Evolutionary conservation across 2,329 filamentous ascomycete genomes (phyloP).

Genomic region (Alternaria incomplexa): DNA sequence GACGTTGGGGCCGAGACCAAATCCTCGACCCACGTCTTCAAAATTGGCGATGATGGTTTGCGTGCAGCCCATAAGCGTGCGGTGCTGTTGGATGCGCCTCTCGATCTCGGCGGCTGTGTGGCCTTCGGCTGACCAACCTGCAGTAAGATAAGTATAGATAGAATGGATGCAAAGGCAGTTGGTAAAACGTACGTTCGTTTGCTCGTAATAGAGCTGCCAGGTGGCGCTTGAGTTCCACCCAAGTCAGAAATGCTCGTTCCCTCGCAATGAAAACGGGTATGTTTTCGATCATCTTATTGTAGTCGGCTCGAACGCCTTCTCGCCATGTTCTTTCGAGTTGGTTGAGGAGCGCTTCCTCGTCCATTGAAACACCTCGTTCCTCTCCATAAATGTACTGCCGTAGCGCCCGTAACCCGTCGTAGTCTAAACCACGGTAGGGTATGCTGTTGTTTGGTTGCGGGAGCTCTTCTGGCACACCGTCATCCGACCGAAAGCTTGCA

Average conservation of each 20-base stretch:
- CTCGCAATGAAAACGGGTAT: constrained; percentile 39
- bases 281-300: constrained; percentile 34
- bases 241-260: constrained; percentile 43
- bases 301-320: constrained; percentile 35
- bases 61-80: constrained; percentile 41
- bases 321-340: constrained; percentile 41
- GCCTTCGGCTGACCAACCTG: constrained; percentile 42
- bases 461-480: constrained; percentile 25
- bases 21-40: constrained; percentile 36
- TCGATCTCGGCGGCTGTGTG: constrained; percentile 37
- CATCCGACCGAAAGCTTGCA: constrained; percentile 33
- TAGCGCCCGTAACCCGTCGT: constrained; percentile 37
- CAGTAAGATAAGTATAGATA: constrained; percentile 10
- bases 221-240: constrained; percentile 44
- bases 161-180: neutral
- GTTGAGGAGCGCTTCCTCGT: constrained; percentile 40
- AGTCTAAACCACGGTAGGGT: constrained; percentile 38
- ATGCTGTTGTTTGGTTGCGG: constrained; percentile 24
- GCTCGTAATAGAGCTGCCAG: constrained; percentile 43
- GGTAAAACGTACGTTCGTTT: constrained; percentile 33
- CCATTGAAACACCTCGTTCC: constrained; percentile 26
- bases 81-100: constrained; percentile 42
- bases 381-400: constrained; percentile 41
- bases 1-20: constrained; percentile 24
- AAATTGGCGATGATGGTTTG: constrained; percentile 41